Evolutionary conservation across 164 flowering plant genomes (phyloP).

Genomic region (Dillenia suffruticosa): DNA sequence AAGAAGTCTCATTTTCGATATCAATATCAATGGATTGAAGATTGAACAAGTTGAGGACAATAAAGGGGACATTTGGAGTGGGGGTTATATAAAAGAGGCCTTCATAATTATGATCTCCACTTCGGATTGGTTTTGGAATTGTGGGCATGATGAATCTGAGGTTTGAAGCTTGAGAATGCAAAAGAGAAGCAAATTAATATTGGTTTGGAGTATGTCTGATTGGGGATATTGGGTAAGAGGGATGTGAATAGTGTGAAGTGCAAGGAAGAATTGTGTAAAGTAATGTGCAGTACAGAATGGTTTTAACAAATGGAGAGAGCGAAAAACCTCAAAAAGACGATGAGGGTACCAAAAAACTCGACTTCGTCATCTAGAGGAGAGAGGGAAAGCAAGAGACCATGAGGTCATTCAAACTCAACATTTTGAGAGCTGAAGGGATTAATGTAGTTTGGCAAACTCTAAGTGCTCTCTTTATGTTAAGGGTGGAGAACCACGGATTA

Average conservation of each 20-base stretch:
- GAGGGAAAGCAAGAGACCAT: no score
- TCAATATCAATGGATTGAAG: not conserved
- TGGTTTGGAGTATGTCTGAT: not conserved
- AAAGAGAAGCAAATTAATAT: not conserved
- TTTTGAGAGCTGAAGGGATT: no score
- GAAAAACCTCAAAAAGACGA: no score
- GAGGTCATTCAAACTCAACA: no score
- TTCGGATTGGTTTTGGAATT: not conserved
- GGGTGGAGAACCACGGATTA: no score
- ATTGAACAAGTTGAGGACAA: not conserved
- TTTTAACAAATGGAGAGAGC: no score
- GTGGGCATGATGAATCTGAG: not conserved
- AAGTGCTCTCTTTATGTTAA: no score
- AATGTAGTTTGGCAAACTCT: no score
- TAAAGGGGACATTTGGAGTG: not conserved
- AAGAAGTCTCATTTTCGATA: not conserved
- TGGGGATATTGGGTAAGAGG: not conserved
- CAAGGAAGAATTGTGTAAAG: not conserved
- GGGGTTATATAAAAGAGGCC: not conserved
- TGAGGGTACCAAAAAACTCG: no score
- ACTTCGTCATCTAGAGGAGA: no score
- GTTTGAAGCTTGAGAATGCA: not conserved
- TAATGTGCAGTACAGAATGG: no score
- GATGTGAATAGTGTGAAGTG: not conserved
- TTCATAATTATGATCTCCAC: conserved; percentile 2